Evolutionary conservation across 2,329 filamentous ascomycete species (phyloP).

Genomic region (Harringtonia lauricola): DNA sequence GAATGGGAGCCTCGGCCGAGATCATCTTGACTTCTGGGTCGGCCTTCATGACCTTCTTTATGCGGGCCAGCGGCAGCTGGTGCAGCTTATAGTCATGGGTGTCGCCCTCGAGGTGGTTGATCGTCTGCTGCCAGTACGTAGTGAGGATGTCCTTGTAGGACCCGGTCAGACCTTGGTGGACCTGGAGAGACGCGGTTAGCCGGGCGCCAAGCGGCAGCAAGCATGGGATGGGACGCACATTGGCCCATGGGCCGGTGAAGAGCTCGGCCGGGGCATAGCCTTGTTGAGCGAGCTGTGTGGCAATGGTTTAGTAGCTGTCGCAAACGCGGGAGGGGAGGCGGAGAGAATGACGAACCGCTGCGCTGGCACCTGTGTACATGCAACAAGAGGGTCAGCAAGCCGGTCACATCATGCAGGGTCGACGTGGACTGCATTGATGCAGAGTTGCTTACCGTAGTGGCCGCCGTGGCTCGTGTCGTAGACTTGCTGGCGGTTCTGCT

Average conservation of each 20-base stretch:
- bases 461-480: slow-evolving; percentile 66
- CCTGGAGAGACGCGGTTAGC: slow-evolving; percentile 36
- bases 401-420: slow-evolving; percentile 7
- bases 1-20: slow-evolving; percentile 90
- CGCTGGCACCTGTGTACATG: slow-evolving; percentile 47
- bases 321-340: no score
- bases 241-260: slow-evolving; percentile 91
- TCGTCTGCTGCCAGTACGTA: slow-evolving; percentile 98
- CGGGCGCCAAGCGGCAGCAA: no score
- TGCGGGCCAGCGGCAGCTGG: slow-evolving; percentile 89
- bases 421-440: background rate
- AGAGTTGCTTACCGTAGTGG: slow-evolving; percentile 55
- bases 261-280: slow-evolving; percentile 88
- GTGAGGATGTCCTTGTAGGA: slow-evolving; percentile 95
- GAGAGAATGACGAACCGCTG: slow-evolving; percentile 45
- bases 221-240: slow-evolving; percentile 44
- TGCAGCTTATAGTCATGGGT: slow-evolving; percentile 98
- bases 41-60: slow-evolving; percentile 99
- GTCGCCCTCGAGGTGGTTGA: slow-evolving; percentile 88
- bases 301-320: slow-evolving; percentile 15
- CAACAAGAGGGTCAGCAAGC: slow-evolving; percentile 11
- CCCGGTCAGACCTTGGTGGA: slow-evolving; percentile 88
- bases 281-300: slow-evolving; percentile 63
- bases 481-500: slow-evolving; percentile 50
- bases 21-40: slow-evolving; percentile 99